phyloP scores from a whole-genome alignment of 208 protist species.

The Herpetomonas samuelpessoai region DNA sequence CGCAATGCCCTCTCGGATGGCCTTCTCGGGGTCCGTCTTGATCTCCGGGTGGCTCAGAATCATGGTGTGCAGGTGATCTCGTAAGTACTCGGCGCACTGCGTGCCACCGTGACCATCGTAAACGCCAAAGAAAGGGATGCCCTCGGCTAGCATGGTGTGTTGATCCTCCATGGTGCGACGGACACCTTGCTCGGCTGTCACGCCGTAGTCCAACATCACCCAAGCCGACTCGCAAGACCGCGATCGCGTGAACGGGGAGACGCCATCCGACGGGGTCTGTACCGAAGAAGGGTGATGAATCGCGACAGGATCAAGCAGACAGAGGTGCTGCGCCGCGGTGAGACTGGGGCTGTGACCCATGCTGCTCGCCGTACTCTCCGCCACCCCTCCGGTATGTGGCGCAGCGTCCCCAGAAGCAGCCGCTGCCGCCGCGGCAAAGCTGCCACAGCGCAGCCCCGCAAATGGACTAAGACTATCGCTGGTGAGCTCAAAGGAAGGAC shows the following conservation, averaged over 20 bases:
- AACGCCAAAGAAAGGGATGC: constrained; percentile 84
- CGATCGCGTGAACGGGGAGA: neutral
- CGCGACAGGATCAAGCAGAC: neutral
- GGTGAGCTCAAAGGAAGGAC: no score
- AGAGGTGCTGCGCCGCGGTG: neutral
- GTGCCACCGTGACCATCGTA: constrained; percentile 90
- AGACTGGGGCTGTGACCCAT: neutral
- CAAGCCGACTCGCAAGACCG: constrained; percentile 6
- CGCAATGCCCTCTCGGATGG: constrained; percentile 75
- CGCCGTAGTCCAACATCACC: constrained; percentile 47
- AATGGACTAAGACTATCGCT: no score
- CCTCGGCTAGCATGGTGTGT: constrained; percentile 77
- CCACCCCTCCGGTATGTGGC: neutral
- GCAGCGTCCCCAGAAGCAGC: no score
- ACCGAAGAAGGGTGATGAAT: neutral
- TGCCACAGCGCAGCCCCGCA: no score
- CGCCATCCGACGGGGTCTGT: neutral
- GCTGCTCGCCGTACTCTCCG: neutral
- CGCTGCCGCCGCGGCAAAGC: no score
- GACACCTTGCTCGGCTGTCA: constrained; percentile 72
- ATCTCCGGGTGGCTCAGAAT: constrained; percentile 67
- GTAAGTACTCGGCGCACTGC: constrained; percentile 81
- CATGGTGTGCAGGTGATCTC: constrained; percentile 69
- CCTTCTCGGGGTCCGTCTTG: constrained; percentile 61
- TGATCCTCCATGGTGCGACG: constrained; percentile 83